Evolutionary conservation across 345 rosid genomes (phyloP), one percentile per base, ranked within the genome.

Genomic region (Salix dunnii): DNA sequence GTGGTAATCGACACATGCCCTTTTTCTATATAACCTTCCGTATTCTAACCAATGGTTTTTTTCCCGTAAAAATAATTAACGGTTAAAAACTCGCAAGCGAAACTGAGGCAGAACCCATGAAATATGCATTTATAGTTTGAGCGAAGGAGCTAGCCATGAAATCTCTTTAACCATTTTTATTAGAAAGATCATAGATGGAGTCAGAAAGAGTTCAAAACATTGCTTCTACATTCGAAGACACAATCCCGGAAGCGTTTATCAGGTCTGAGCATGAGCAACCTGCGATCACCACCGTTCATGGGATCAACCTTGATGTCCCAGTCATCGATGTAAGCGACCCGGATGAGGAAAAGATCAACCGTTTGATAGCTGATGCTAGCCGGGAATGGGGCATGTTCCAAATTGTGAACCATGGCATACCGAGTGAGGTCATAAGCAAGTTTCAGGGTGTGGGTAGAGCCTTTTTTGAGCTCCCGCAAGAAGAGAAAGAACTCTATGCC

Each of bases 201-300:
- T 2, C 28, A 1, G 73, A 68, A 21, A 76, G 73, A 68, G 79
- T 76, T 3, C 79, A 76, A 68, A 38, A 28, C 60, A 68, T 76
- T 53, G 79, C 74, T 12, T 27, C 23, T 2, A 40, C 46, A 10
- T 40, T 40, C 58, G 23, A 14, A 63, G 90, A 83, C 23, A 80
- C 84, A 0, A 90, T 95, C 25, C 99, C 97, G 0, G 70, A 68
- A 0, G 97, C 85, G 69, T 95, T 88, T 88, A 86, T 95, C 43
- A 79, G 92, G 38, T 77, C 94, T 0, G 91, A 85, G 66, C 80
- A 78, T 6, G 99, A 95, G 7, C 97, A 90, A 74, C 96, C 99
- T 1, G 87, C 88, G 13, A 65, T 81, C 69, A 87, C 97, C 4
- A 95, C 97, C 0, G 85, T 85, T 68, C 73, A 18, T 2, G 99